Base-by-base conservation (phyloP, 139 green algal genomes). In the Auxenochlorella pyrenoidosa region DNA sequence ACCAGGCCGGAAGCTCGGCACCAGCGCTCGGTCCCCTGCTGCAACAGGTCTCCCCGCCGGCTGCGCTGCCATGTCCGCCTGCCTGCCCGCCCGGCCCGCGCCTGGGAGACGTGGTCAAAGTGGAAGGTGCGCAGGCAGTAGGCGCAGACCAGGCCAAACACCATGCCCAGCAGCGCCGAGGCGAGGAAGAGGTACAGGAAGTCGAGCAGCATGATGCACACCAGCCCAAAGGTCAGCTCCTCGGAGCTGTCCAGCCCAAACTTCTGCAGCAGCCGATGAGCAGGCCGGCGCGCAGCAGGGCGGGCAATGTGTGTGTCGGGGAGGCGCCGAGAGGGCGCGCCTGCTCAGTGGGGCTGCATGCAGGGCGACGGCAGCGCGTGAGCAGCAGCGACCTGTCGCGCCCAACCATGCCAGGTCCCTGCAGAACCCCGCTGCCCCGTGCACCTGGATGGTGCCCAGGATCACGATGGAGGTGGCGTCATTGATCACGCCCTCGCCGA, bases 401-500 rank as follows among this genome's bases (percentile, higher is more conserved):
- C 15, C 16, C 54, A 63, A 24, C 54, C 54, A 28, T 2, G 16
- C 54, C 54, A 24, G 12, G 54, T 24, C 54, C 12, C 54, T 63
- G 54, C 54, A 54, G n/a, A 18, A 12, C 47, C 54, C 13, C 54
- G 54, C 54, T 63, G 15, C 54, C 47, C 47, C 8, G 8, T 12
- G 15, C 54, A 63, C 79, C 86, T 82, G 24, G 54, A 86, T 79
- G 26, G 95, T 92, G 34, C 93, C 88, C 70, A 99, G 94, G 70
- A 99, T 92, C 41, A 98, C 97, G 18, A 99, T 91, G 18, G 92
- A 92, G 36, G 96, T 97, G 47, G 96, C 97, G 78, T 99, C 97
- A 75, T 99, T 99, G 43, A 99, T 92, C 38, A 99, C 96, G 1
- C 96, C 97, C 87, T 98, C 96, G 0, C 96, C 96, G 91, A 98